Percentiles rank a stretch among this genome's conserved stretches.
phyloP scores from a whole-genome alignment of 441 rosid genomes.

The Eugenia klotzschiana region DNA sequence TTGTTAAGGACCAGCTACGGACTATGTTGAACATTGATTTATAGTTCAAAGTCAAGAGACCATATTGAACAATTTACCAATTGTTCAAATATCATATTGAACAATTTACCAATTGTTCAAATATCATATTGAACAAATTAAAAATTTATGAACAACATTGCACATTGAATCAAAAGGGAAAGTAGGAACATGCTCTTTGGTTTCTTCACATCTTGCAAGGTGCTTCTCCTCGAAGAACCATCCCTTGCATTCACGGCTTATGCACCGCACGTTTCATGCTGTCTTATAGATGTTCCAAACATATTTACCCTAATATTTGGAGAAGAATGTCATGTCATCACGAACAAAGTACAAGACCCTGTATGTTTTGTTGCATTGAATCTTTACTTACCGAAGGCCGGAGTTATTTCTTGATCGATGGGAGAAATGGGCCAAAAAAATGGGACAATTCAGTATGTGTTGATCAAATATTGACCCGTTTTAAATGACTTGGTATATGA shows the following conservation, averaged over 20 bases:
- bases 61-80: background rate
- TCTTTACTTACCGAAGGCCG: background rate
- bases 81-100: accelerated
- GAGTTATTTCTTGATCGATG: background rate
- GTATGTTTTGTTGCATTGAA: background rate
- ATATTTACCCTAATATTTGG: background rate
- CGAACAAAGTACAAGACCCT: background rate
- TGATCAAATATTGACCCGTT: background rate
- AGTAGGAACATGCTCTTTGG: background rate
- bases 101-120: background rate
- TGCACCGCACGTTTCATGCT: accelerated
- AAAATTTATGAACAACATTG: no score
- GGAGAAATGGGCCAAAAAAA: background rate
- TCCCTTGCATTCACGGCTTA: background rate
- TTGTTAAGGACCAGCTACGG: no score
- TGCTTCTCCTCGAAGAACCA: background rate
- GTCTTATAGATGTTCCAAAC: background rate
- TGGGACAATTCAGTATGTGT: background rate
- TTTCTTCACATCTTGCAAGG: background rate
- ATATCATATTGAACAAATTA: accelerated
- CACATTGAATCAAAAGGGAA: no score
- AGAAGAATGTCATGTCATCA: background rate
- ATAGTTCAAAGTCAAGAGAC: accelerated
- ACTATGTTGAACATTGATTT: background rate
- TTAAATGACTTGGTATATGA: background rate